These are phyloP conservation scores for Isochrysis galbana DNA, from an alignment of 78 protist genomes.

Conservation along the genomic window DNA sequence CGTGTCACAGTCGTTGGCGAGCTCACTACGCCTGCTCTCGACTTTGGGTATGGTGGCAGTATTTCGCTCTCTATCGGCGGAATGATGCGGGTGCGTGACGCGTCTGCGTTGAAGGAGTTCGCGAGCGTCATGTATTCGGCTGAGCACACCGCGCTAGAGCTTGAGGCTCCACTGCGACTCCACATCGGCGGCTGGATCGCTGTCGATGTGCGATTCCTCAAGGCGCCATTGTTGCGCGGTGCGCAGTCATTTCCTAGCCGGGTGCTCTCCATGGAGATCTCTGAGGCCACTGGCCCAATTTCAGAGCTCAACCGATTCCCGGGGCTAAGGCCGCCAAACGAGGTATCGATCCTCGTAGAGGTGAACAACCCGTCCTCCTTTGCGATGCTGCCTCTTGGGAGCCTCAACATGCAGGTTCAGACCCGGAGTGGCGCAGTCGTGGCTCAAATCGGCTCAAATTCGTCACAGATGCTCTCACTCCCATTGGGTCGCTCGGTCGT, in stretches of 20 bases:
- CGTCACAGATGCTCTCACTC: background rate
- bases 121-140: background rate
- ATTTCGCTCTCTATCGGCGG: background rate
- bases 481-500: background rate
- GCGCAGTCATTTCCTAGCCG: background rate
- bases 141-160: background rate
- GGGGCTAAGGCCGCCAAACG: background rate
- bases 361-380: background rate
- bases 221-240: background rate
- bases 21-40: background rate
- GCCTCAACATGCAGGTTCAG: background rate
- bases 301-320: background rate
- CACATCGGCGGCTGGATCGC: background rate
- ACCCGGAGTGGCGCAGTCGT: background rate
- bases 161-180: background rate
- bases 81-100: background rate
- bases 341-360: background rate
- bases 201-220: background rate
- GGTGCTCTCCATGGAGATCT: background rate
- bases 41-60: background rate
- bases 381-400: background rate
- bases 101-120: background rate
- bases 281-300: no score
- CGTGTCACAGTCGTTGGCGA: background rate
- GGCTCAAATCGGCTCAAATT: background rate